phyloP scores from a whole-genome alignment of 164 flowering plant genomes.

The Nymphaea colorata region DNA sequence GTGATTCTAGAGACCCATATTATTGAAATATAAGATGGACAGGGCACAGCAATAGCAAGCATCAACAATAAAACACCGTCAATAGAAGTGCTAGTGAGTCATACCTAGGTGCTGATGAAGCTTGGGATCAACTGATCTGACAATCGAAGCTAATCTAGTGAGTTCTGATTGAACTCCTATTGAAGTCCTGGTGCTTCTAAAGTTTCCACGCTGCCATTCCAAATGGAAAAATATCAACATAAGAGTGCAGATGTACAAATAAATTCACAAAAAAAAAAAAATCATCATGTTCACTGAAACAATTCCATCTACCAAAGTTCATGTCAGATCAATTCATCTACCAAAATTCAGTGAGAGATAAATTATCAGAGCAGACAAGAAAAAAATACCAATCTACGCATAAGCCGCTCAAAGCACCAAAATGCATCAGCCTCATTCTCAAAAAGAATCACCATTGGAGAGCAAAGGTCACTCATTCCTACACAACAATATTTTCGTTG shows the following conservation, averaged over 20 bases:
- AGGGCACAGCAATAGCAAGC: too few species aligned
- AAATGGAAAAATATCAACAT: conserved; percentile 5
- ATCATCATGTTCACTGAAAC: not conserved
- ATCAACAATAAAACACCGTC: not conserved
- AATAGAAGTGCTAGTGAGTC: not conserved
- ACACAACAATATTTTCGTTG: conserved; percentile 5
- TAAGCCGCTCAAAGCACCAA: conserved; percentile 91
- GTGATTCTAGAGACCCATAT: too few species aligned
- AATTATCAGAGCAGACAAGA: not conserved
- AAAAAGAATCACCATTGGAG: conserved; percentile 74
- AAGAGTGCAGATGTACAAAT: not conserved
- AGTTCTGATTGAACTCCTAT: conserved; percentile 89
- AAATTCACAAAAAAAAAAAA: not conserved
- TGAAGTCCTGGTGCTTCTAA: conserved; percentile 47
- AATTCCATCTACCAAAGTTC: not conserved
- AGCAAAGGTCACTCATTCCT: conserved; percentile 98
- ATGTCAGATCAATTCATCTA: too few species aligned
- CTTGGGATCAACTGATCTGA: conserved; percentile 75
- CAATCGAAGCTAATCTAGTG: conserved; percentile 46
- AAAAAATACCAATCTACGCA: conserved; percentile 75
- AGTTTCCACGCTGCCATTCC: conserved; percentile 58
- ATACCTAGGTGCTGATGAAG: conserved; percentile 94
- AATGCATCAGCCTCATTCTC: conserved; percentile 93
- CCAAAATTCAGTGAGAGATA: too few species aligned
- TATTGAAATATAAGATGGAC: too few species aligned